Conservation (phyloP, 2,329 filamentous ascomycete species). For the Ascochyta viciae-villosae region DNA sequence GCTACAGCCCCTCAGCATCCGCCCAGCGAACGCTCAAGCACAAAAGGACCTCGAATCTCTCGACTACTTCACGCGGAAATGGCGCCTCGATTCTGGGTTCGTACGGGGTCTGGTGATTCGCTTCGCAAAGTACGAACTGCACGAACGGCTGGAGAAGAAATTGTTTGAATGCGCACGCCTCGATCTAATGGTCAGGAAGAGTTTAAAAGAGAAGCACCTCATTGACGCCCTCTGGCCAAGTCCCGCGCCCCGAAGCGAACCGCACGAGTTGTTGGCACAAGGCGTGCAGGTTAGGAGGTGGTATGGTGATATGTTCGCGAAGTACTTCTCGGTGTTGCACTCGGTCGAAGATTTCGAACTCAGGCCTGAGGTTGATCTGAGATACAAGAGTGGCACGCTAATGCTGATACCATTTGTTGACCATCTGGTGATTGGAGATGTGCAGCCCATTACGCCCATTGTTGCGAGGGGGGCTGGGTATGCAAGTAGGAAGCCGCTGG, state of each 20-base stretch:
- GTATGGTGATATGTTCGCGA: slow-evolving; percentile 50
- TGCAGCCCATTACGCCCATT: slow-evolving; percentile 46
- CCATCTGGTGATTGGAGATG: slow-evolving; percentile 41
- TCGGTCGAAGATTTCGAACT: slow-evolving; percentile 42
- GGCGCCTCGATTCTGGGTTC: slow-evolving; percentile 42
- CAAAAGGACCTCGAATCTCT: slow-evolving; percentile 47
- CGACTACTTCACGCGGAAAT: slow-evolving; percentile 41
- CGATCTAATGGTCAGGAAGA: slow-evolving; percentile 48
- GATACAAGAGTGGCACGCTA: slow-evolving; percentile 41
- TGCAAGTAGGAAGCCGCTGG: slow-evolving; percentile 30
- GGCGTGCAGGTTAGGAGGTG: slow-evolving; percentile 44
- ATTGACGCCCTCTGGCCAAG: slow-evolving; percentile 47
- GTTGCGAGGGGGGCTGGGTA: slow-evolving; percentile 42
- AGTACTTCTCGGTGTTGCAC: slow-evolving; percentile 44
- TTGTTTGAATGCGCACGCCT: slow-evolving; percentile 42
- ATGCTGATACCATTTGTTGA: slow-evolving; percentile 46
- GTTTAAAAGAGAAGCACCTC: slow-evolving; percentile 48
- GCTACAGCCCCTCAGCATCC: slow-evolving; percentile 34
- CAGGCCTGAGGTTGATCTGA: slow-evolving; percentile 40
- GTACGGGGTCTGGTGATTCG: slow-evolving; percentile 42
- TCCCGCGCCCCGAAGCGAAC: slow-evolving; percentile 36
- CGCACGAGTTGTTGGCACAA: slow-evolving; percentile 39
- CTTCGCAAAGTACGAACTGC: slow-evolving; percentile 45
- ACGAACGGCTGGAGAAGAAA: slow-evolving; percentile 48
- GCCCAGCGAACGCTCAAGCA: slow-evolving; percentile 47